Percentiles rank a stretch among this genome's conserved stretches.
Conservation (phyloP, 208 protist genomes). For the Leishmania lainsoni region DNA sequence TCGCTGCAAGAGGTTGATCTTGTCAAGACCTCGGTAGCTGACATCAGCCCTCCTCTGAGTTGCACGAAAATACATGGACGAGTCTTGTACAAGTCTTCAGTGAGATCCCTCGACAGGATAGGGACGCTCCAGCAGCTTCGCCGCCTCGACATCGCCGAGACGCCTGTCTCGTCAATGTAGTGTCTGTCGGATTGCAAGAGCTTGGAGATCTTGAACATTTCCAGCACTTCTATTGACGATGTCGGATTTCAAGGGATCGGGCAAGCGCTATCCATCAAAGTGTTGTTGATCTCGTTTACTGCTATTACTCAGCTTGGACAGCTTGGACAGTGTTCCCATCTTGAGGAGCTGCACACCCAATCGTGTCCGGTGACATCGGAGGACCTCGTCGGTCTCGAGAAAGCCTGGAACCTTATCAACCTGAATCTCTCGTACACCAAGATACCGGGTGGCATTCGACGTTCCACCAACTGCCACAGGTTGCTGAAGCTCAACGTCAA, state of each 20-base stretch:
- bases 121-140: constrained; percentile 12
- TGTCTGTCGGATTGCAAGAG: constrained; percentile 15
- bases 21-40: constrained; percentile 27
- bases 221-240: constrained; percentile 29
- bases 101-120: constrained; percentile 31
- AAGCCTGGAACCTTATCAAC: constrained; percentile 18
- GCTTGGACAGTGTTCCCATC: constrained; percentile 27
- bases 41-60: constrained; percentile 22
- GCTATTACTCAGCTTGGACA: constrained; percentile 23
- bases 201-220: constrained; percentile 39
- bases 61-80: constrained; percentile 24
- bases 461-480: constrained; percentile 11
- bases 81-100: constrained; percentile 26
- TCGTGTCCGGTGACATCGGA: constrained; percentile 27
- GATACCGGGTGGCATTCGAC: constrained; percentile 11
- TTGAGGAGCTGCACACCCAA: constrained; percentile 37
- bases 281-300: constrained; percentile 30
- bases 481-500: constrained; percentile 40
- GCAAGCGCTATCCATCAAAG: constrained; percentile 17
- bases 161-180: constrained; percentile 14
- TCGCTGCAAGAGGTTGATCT: constrained; percentile 34
- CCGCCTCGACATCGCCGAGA: constrained; percentile 43
- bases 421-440: constrained; percentile 42
- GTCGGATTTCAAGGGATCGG: constrained; percentile 27
- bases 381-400: constrained; percentile 34